Evolutionary conservation across 2,329 filamentous ascomycete genomes (phyloP).

Genomic region (Leptographium procerum): DNA sequence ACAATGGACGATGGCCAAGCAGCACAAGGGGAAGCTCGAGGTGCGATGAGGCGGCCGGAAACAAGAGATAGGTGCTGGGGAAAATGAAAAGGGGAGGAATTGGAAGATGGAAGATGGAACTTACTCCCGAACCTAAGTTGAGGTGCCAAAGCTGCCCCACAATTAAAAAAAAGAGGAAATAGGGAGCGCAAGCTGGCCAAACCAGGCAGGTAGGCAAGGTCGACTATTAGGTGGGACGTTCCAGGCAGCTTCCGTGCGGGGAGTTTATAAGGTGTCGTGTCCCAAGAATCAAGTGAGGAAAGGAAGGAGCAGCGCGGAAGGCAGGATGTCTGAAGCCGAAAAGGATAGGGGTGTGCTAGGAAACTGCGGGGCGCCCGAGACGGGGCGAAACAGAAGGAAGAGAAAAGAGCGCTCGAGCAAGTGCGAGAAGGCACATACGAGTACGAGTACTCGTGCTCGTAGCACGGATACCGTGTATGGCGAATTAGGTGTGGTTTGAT

Average conservation of each 20-base stretch:
- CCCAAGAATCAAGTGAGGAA: background rate
- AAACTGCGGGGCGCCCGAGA: slow-evolving; percentile 1
- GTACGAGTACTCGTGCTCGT: too few relatives aligned
- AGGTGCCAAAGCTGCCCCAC: background rate
- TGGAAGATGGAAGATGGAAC: background rate
- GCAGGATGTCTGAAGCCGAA: background rate
- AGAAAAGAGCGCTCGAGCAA: background rate
- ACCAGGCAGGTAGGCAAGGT: background rate
- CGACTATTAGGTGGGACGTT: background rate
- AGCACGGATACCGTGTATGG: too few relatives aligned
- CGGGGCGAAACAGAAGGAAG: background rate
- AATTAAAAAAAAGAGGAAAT: background rate
- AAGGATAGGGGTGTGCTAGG: background rate
- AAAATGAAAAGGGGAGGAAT: background rate
- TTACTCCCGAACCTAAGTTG: background rate
- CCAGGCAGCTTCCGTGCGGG: background rate
- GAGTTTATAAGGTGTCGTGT: background rate
- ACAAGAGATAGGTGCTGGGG: background rate
- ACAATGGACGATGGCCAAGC: background rate
- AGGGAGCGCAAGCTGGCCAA: background rate
- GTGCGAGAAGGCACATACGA: background rate
- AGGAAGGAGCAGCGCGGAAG: background rate
- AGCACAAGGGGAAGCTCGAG: background rate
- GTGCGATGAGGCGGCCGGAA: background rate
- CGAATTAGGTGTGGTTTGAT: background rate